phyloP scores from a whole-genome alignment of 164 flowering plant genomes.

The Amborella trichopoda region DNA sequence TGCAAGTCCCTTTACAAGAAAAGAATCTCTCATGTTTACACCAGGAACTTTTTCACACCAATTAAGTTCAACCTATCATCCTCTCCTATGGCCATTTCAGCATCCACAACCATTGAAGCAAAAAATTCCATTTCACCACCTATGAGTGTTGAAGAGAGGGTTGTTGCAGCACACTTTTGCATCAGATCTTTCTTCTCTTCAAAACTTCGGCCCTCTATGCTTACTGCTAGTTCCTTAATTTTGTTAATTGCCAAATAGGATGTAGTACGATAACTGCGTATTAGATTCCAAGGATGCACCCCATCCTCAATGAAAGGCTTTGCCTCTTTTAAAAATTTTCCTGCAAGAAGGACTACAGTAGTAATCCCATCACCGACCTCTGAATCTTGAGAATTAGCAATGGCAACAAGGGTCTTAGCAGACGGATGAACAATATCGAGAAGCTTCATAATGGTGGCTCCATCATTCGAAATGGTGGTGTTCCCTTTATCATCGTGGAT shows the following conservation, averaged over 20 bases:
- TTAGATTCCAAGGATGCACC: constrained; percentile 86
- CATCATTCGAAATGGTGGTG: constrained; percentile 95
- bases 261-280: constrained; percentile 76
- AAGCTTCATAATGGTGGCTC: constrained; percentile 99
- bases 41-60: constrained; percentile 98
- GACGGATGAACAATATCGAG: constrained; percentile 96
- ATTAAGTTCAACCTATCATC: constrained; percentile 89
- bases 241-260: constrained; percentile 67
- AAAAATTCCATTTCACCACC: constrained; percentile 98
- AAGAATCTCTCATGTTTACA: constrained; percentile 94
- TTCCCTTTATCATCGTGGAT: constrained; percentile 93
- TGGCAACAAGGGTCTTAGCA: constrained; percentile 93
- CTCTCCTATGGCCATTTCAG: constrained; percentile 77
- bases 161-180: constrained; percentile 93
- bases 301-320: constrained; percentile 98
- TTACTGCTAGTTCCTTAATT: constrained; percentile 69
- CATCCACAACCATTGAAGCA: constrained; percentile 94
- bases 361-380: constrained; percentile 99
- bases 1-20: constrained; percentile 93
- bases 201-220: constrained; percentile 83
- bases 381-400: constrained; percentile 97
- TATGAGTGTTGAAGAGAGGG: constrained; percentile 90
- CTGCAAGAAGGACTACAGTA: constrained; percentile 91
- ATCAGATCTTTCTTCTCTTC: constrained; percentile 82
- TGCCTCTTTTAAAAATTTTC: constrained; percentile 90